A percentile compares a stretch with the other conserved stretches of the same genome.
Evolutionary conservation across 1,284 basidiomycete species (phyloP).

Genomic region (Rhodotorula sp.): DNA sequence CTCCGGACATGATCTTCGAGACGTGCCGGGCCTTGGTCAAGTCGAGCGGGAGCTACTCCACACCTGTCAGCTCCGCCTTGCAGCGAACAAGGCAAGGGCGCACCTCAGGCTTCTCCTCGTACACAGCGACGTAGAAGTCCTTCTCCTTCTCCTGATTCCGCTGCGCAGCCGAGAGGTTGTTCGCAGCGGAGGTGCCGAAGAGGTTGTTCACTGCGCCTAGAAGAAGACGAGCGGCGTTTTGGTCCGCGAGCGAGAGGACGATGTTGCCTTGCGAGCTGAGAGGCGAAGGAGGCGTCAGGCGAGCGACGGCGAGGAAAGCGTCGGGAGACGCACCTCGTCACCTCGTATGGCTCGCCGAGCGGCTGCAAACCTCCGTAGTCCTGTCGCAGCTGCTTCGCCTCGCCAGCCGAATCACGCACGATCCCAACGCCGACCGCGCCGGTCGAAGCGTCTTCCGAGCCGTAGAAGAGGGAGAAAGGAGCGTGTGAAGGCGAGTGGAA

Average conservation of each 20-base stretch:
- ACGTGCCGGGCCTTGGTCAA: slow-evolving; percentile 26
- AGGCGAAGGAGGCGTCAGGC: not conserved
- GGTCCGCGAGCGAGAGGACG: slow-evolving; percentile 25
- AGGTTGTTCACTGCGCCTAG: slow-evolving; percentile 27
- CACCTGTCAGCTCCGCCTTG: not conserved
- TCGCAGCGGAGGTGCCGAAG: slow-evolving; percentile 5
- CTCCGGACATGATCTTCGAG: slow-evolving; percentile 34
- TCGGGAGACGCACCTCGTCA: slow-evolving; percentile 20
- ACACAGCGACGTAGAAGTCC: slow-evolving; percentile 39
- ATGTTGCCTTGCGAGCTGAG: slow-evolving; percentile 38
- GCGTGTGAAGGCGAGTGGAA: slow-evolving; percentile 27
- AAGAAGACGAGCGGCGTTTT: slow-evolving; percentile 36
- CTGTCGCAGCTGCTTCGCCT: not conserved
- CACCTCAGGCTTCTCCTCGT: slow-evolving; percentile 11
- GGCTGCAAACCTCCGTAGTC: slow-evolving; percentile 22
- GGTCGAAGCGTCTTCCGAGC: not conserved
- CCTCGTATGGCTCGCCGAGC: slow-evolving; percentile 16
- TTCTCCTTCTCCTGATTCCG: slow-evolving; percentile 34
- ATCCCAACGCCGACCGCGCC: slow-evolving; percentile 37
- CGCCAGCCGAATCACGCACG: not conserved
- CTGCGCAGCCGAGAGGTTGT: not conserved
- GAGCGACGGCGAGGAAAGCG: not conserved
- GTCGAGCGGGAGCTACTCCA: slow-evolving; percentile 15
- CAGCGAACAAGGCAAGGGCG: not conserved
- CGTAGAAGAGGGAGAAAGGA: slow-evolving; percentile 27